Percentiles rank a stretch among this genome's conserved stretches.
Evolutionary conservation across 345 rosid species (phyloP).

Genomic region (Eutrema japonicum): DNA sequence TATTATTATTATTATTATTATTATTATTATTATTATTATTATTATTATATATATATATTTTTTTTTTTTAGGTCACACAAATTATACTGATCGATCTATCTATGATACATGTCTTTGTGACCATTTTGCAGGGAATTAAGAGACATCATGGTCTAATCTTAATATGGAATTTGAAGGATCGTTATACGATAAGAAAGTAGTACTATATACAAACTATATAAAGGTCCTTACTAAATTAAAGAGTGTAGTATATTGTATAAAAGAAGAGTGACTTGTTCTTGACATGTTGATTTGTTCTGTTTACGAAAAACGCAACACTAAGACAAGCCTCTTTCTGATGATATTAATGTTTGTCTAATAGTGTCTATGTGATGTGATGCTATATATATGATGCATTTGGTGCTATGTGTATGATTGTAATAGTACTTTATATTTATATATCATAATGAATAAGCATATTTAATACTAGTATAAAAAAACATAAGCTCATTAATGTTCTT

Average conservation of each 20-base stretch:
- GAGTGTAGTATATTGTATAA: constrained; percentile 8
- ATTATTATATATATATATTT: too few relatives aligned
- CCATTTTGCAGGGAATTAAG: constrained; percentile 32
- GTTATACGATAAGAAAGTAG: neutral
- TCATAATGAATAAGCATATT: constrained; percentile 16
- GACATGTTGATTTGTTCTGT: constrained; percentile 22
- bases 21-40: neutral
- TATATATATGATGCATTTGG: neutral
- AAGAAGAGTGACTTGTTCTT: constrained; percentile 29
- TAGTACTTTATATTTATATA: neutral
- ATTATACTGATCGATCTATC: neutral
- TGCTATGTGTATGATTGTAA: constrained; percentile 12
- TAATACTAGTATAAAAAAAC: constrained; percentile 9
- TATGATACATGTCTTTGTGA: neutral
- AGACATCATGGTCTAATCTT: constrained; percentile 11
- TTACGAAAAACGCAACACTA: constrained; percentile 17
- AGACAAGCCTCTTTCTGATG: constrained; percentile 19
- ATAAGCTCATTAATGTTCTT: neutral
- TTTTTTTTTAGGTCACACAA: neutral
- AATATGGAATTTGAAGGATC: neutral
- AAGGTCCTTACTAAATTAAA: constrained; percentile 11
- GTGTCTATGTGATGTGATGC: constrained; percentile 15
- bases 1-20: neutral
- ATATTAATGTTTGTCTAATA: constrained; percentile 17
- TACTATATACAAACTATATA: neutral